Percentiles rank a stretch among this genome's conserved stretches.
Evolutionary conservation across 495 filamentous ascomycete genomes (phyloP).

Genomic region (Xylaria flabelliformis): DNA sequence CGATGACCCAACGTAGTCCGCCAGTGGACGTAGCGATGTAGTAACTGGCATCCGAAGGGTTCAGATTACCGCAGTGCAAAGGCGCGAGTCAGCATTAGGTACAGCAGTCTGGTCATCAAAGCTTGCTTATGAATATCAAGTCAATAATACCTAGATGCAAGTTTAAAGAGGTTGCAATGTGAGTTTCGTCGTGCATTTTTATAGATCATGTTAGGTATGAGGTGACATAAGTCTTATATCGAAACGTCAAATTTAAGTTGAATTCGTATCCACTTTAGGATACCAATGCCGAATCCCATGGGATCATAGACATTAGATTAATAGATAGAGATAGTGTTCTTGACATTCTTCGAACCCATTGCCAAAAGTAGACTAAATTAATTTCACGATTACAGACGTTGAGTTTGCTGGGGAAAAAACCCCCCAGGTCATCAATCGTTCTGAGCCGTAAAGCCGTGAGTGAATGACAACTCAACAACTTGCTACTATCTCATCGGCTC

Average conservation of each 20-base stretch:
- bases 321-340: not conserved
- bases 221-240: not conserved
- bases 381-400: not conserved
- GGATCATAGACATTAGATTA: not conserved
- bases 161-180: no score
- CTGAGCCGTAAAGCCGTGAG: not conserved
- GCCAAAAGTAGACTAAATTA: not conserved
- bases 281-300: not conserved
- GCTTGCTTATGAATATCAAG: not conserved
- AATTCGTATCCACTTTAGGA: not conserved
- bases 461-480: not conserved
- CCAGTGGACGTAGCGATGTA: no score
- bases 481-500: not conserved
- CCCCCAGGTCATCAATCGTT: not conserved
- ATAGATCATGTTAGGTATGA: not conserved
- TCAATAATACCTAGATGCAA: no score
- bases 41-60: not conserved
- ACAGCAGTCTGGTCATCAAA: not conserved
- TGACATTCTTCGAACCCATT: not conserved
- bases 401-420: no score
- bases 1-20: not conserved
- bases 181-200: not conserved
- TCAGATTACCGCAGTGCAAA: not conserved
- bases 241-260: not conserved
- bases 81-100: not conserved